Evolutionary conservation across 1,284 basidiomycete species (phyloP).

Genomic region (Sanguinoderma infundibulare): DNA sequence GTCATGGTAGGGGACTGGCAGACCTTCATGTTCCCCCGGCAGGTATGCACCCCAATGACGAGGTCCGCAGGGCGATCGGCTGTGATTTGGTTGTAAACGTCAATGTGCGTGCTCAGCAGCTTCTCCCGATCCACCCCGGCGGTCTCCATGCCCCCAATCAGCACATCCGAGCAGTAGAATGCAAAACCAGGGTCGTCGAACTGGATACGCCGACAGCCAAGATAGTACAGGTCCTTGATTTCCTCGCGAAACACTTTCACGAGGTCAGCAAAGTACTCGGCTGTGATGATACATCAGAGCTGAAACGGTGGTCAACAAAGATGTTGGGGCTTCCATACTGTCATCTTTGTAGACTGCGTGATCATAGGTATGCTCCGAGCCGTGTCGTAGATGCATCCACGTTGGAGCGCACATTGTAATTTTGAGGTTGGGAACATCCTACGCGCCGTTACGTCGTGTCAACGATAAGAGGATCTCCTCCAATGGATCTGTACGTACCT

Average conservation of each 20-base stretch:
- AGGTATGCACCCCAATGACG: conserved; percentile 73
- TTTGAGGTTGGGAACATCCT: conserved; percentile 72
- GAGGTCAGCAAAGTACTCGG: conserved; percentile 75
- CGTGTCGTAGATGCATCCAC: conserved; percentile 78
- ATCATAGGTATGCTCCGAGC: conserved; percentile 60
- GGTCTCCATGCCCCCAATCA: conserved; percentile 63
- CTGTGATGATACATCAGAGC: conserved; percentile 30
- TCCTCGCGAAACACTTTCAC: conserved; percentile 73
- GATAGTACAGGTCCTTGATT: conserved; percentile 69
- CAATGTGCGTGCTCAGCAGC: conserved; percentile 69
- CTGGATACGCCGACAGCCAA: conserved; percentile 76
- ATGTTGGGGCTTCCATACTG: conserved; percentile 38
- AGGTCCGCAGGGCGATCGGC: conserved; percentile 64
- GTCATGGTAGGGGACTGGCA: conserved; percentile 1
- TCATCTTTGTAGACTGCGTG: conserved; percentile 63
- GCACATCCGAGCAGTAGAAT: conserved; percentile 64
- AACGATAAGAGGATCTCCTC: not conserved
- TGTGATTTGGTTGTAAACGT: conserved; percentile 71
- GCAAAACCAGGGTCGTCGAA: conserved; percentile 75
- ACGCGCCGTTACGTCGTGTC: not conserved
- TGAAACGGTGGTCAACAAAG: not conserved
- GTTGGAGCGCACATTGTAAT: conserved; percentile 75
- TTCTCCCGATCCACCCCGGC: conserved; percentile 62
- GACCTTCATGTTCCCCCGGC: conserved; percentile 78
- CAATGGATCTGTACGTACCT: conserved; percentile 40